These are phyloP conservation scores for Berberis vulgaris DNA, from an alignment of 164 flowering plant species.

Conservation along the genomic window DNA sequence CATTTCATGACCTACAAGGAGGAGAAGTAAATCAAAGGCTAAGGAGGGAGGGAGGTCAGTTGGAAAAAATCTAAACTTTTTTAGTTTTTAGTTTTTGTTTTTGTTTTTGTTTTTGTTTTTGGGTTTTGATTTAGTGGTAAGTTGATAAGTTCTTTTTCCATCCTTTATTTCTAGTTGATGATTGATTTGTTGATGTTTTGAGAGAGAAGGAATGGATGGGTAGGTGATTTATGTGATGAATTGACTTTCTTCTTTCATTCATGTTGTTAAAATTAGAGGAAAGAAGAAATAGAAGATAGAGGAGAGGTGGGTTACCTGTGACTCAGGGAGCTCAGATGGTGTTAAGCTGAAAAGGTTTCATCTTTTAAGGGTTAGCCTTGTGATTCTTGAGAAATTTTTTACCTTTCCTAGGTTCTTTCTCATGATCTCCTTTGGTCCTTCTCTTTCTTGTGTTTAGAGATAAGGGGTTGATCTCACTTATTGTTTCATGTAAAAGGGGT, in stretches of 20 bases:
- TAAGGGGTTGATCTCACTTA: conserved; percentile 10
- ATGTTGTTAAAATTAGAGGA: background rate
- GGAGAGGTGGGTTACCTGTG: conserved; percentile 22
- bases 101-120: too few species aligned
- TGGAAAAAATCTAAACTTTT: background rate
- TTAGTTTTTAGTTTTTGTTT: background rate
- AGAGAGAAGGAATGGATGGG: background rate
- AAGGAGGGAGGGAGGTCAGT: too few species aligned
- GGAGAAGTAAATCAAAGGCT: too few species aligned
- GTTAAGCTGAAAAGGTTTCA: conserved; percentile 11
- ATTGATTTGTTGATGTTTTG: background rate
- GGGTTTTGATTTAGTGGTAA: background rate
- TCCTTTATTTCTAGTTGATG: too few species aligned
- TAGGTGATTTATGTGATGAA: background rate
- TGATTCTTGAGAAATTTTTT: conserved; percentile 18
- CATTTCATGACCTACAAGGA: too few species aligned
- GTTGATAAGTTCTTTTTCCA: background rate
- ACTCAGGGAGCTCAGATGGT: conserved; percentile 19
- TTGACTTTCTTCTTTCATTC: background rate
- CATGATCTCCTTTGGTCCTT: conserved; percentile 14
- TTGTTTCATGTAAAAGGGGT: conserved; percentile 3
- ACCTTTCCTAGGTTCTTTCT: conserved; percentile 18
- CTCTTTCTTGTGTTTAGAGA: conserved; percentile 20
- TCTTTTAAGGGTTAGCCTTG: conserved; percentile 15
- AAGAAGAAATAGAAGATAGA: background rate